A percentile compares a stretch with the other conserved stretches of the same genome.
Evolutionary conservation across 2,329 filamentous ascomycete genomes (phyloP).

Genomic region (Penicillium sp.): DNA sequence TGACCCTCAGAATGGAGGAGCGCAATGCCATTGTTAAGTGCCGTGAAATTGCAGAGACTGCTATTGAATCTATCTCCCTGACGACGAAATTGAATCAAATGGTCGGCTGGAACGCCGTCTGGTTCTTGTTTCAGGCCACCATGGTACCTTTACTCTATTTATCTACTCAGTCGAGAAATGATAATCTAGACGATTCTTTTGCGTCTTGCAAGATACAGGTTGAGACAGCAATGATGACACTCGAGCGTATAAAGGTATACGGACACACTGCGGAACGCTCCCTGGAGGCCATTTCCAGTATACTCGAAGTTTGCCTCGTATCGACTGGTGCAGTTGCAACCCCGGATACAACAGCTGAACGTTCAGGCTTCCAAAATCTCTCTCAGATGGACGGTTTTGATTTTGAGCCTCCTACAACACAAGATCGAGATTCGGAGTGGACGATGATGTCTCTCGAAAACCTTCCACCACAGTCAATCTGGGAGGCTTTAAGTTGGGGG

Average conservation of each 20-base stretch:
- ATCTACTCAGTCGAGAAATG: slow-evolving; percentile 7
- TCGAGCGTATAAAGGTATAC: slow-evolving; percentile 13
- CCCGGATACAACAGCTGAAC: background rate
- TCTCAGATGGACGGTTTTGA: background rate
- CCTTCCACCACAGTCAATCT: slow-evolving; percentile 9
- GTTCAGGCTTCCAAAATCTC: background rate
- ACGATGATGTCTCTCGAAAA: slow-evolving; percentile 12
- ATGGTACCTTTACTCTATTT: slow-evolving; percentile 67
- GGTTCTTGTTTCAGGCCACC: slow-evolving; percentile 76
- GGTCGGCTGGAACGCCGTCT: slow-evolving; percentile 76
- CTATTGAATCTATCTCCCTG: slow-evolving; percentile 70
- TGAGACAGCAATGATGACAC: slow-evolving; percentile 15
- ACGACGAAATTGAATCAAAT: slow-evolving; percentile 73
- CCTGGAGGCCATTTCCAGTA: slow-evolving; percentile 13
- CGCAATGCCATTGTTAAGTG: slow-evolving; percentile 68
- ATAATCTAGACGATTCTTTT: slow-evolving; percentile 1
- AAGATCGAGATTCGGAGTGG: slow-evolving; percentile 8
- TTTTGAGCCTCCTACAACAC: background rate
- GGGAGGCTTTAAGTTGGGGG: slow-evolving; percentile 14
- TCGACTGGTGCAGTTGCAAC: slow-evolving; percentile 20
- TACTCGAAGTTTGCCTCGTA: slow-evolving; percentile 10
- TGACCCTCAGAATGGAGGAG: slow-evolving; percentile 61
- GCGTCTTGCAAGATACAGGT: slow-evolving; percentile 16
- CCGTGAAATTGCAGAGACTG: slow-evolving; percentile 68
- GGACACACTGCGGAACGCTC: slow-evolving; percentile 18